A percentile compares a stretch with the other conserved stretches of the same genome.
Conservation (phyloP, 2,329 filamentous ascomycete genomes). For the Cladosporium phlei region DNA sequence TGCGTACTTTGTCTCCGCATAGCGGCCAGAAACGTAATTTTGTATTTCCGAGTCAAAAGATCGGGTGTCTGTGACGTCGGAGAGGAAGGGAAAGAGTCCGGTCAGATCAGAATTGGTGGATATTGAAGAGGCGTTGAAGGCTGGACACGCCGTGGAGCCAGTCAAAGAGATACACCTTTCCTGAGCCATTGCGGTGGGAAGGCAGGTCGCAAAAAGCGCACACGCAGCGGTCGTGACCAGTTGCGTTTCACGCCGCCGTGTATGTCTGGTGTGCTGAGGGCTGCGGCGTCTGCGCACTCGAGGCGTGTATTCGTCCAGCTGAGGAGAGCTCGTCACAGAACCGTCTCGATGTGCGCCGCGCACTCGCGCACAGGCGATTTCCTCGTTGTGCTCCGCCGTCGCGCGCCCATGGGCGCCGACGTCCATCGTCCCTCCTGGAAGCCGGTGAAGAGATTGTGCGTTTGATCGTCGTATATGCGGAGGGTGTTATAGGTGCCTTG, state of each 20-base stretch:
- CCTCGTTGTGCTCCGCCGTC: not conserved
- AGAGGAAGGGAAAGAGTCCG: constrained; percentile 71
- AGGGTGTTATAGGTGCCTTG: constrained; percentile 12
- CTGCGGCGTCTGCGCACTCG: constrained; percentile 8
- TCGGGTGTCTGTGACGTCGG: constrained; percentile 67
- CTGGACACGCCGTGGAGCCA: constrained; percentile 65
- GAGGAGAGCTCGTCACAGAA: constrained; percentile 6
- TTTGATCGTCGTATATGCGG: constrained; percentile 11
- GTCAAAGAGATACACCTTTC: constrained; percentile 62
- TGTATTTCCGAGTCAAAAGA: constrained; percentile 74
- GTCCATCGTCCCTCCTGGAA: constrained; percentile 10
- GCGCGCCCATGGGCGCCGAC: constrained; percentile 7
- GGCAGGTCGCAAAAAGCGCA: constrained; percentile 22
- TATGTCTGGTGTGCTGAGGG: constrained; percentile 1
- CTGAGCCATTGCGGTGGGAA: constrained; percentile 27
- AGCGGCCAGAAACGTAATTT: constrained; percentile 68
- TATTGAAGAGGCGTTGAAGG: constrained; percentile 68
- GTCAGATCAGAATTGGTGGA: constrained; percentile 58
- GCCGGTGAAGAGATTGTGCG: constrained; percentile 1
- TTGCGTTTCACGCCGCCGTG: not conserved
- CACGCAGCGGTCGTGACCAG: constrained; percentile 15
- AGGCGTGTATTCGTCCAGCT: not conserved
- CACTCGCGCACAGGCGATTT: not conserved
- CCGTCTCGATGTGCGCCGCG: constrained; percentile 2
- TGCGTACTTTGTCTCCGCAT: constrained; percentile 71